These are phyloP conservation scores for Hymenoscyphus scutula DNA, from an alignment of 2,329 filamentous ascomycete genomes.

Conservation along the genomic window DNA sequence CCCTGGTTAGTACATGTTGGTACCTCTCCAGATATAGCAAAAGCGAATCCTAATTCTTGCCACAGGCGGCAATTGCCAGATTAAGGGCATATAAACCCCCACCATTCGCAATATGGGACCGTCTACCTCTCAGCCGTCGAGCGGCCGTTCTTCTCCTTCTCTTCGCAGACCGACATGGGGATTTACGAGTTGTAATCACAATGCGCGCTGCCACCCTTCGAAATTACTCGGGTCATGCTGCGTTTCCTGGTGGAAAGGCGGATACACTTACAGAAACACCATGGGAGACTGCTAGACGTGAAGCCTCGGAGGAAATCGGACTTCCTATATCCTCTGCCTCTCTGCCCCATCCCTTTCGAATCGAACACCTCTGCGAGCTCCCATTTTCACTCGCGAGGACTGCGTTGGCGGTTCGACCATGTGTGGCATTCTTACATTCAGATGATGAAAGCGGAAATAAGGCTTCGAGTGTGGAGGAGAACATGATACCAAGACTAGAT, in stretches of 20 bases:
- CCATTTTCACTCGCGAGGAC: conserved; percentile 74
- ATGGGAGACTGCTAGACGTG: conserved; percentile 79
- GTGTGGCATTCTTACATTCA: conserved; percentile 73
- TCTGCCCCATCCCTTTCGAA: conserved; percentile 72
- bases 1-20: conserved; percentile 30
- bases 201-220: conserved; percentile 63
- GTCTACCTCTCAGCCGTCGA: conserved; percentile 61
- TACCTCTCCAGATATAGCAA: background rate
- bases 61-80: conserved; percentile 47
- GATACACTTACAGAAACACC: conserved; percentile 57
- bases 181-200: conserved; percentile 69
- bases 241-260: conserved; percentile 77
- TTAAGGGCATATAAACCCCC: conserved; percentile 60
- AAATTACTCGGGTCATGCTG: conserved; percentile 76
- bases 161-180: conserved; percentile 78
- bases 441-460: conserved; percentile 41
- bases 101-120: conserved; percentile 60
- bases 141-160: conserved; percentile 87
- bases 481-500: conserved; percentile 76
- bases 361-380: conserved; percentile 85
- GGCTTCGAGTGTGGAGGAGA: conserved; percentile 58
- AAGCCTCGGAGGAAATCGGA: conserved; percentile 92
- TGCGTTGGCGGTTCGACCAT: conserved; percentile 71
- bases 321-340: conserved; percentile 68
- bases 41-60: conserved; percentile 12